Evolutionary conservation across 2,329 filamentous ascomycete species (phyloP).

Genomic region (Aschersonia sp.): DNA sequence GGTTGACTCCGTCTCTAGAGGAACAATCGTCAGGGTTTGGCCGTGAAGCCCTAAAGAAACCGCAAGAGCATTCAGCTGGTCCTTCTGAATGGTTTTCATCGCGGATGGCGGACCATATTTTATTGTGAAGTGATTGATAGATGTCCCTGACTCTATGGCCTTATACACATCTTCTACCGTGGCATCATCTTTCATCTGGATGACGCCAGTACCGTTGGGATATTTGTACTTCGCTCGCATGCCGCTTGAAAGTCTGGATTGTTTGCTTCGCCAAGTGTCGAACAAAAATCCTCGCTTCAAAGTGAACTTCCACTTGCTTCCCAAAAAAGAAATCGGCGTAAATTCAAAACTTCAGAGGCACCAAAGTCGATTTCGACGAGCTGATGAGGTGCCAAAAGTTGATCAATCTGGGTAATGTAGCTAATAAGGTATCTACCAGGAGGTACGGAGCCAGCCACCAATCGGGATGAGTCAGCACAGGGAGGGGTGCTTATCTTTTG

Average conservation of each 20-base stretch:
- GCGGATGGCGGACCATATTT: constrained; percentile 67
- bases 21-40: constrained; percentile 35
- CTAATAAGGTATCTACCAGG: no score
- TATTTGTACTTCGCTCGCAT: constrained; percentile 68
- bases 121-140: constrained; percentile 52
- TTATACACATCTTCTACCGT: constrained; percentile 46
- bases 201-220: constrained; percentile 55
- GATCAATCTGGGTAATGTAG: no score
- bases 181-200: constrained; percentile 54
- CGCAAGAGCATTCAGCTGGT: constrained; percentile 32
- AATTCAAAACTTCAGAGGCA: no score
- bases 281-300: no score
- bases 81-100: constrained; percentile 51
- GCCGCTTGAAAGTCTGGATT: not conserved
- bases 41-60: constrained; percentile 31
- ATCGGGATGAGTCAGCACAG: no score
- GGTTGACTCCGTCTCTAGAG: not conserved
- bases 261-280: no score
- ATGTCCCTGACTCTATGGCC: constrained; percentile 48
- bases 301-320: no score
- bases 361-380: no score
- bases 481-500: no score
- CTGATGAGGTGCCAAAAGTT: no score
- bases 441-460: no score
- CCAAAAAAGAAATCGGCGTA: no score